Evolutionary conservation across 495 filamentous ascomycete species (phyloP).

Genomic region (Sphaerosporella brunnea): DNA sequence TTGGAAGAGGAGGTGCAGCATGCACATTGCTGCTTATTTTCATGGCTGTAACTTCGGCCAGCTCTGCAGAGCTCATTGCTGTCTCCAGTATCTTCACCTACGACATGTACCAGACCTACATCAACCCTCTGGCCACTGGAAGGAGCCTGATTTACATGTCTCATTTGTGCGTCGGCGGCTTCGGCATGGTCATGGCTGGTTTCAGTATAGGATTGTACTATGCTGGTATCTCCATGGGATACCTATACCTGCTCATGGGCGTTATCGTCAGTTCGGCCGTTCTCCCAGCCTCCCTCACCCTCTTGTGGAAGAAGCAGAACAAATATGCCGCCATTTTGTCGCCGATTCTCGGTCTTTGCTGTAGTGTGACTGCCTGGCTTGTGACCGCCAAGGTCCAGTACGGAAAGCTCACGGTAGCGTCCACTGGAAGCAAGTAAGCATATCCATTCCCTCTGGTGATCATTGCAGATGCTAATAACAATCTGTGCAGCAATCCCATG

Average conservation of each 20-base stretch:
- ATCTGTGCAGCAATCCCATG: slow-evolving; percentile 58
- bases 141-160: slow-evolving; percentile 72
- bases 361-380: slow-evolving; percentile 72
- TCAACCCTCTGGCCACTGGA: slow-evolving; percentile 47
- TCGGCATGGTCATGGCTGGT: slow-evolving; percentile 65
- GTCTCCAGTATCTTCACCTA: slow-evolving; percentile 89
- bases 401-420: slow-evolving; percentile 52
- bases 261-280: slow-evolving; percentile 79
- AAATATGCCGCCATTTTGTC: slow-evolving; percentile 57
- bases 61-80: slow-evolving; percentile 77
- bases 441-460: neutral
- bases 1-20: slow-evolving; percentile 74
- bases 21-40: slow-evolving; percentile 76
- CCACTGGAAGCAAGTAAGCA: slow-evolving; percentile 48
- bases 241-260: slow-evolving; percentile 75
- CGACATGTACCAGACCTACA: slow-evolving; percentile 64
- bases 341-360: slow-evolving; percentile 58
- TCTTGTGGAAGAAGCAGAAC: slow-evolving; percentile 73
- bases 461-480: neutral
- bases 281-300: slow-evolving; percentile 60
- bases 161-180: slow-evolving; percentile 56
- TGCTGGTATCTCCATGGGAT: slow-evolving; percentile 38
- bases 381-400: slow-evolving; percentile 69
- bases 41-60: slow-evolving; percentile 88
- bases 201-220: slow-evolving; percentile 72